phyloP scores from a whole-genome alignment of 257 asterid genomes.

The Solanum ossicruentum region DNA sequence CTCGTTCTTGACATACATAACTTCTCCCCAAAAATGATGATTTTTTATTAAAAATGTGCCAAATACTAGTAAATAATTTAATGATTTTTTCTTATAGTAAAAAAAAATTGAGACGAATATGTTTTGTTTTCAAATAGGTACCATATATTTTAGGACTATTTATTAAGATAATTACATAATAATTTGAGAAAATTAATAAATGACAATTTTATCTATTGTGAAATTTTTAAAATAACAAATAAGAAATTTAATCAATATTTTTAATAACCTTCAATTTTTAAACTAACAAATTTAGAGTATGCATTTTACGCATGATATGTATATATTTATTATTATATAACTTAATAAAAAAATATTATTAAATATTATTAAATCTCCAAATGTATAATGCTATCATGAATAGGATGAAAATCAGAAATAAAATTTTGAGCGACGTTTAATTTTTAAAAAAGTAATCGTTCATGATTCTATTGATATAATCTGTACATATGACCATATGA shows the following conservation, averaged over 20 bases:
- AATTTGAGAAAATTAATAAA: not conserved
- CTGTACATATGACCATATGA: not conserved
- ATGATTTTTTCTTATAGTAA: not conserved
- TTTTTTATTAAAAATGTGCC: not conserved
- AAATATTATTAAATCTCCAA: not conserved
- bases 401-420: not conserved
- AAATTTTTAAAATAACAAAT: not conserved
- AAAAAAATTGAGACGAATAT: not conserved
- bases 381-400: not conserved
- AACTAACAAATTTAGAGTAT: not conserved
- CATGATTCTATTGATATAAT: not conserved
- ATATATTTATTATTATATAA: not conserved
- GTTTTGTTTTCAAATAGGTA: not conserved
- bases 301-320: not conserved
- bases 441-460: not conserved
- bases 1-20: not conserved
- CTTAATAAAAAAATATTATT: not conserved
- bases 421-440: not conserved
- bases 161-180: not conserved
- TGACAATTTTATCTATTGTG: not conserved
- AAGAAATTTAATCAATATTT: not conserved
- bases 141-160: not conserved
- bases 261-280: not conserved
- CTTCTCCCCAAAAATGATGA: not conserved
- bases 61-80: not conserved